Evolutionary conservation across 148 eudicot species (phyloP), one percentile per base, ranked within the genome.

Genomic region (Chenopodium album): DNA sequence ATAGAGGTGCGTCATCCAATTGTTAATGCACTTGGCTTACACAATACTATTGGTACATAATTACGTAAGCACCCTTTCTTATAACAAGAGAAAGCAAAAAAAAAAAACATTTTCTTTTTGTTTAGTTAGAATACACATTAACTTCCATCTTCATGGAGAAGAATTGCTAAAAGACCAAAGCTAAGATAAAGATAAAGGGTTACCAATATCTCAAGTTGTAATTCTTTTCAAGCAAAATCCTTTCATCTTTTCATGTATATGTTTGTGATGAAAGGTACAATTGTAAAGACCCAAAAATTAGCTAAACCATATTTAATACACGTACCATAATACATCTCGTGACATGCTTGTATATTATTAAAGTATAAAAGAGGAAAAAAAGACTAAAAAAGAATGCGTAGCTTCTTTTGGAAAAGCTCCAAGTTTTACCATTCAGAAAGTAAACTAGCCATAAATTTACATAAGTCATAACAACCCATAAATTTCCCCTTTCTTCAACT

Each of bases 401-500:
- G 17, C 34, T 77, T 78, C 84, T 84, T 81, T 81, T 63, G 4
- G 13, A 48, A 84, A 84, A 84, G 67, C 52, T 75, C 60, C 23
- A 71, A 76, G 31, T 23, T 41, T 29, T 7, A 20, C 69, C 72
- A 69, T 70, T 69, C 63, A 70, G 29, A 85, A 85, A 81, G 75
- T 26, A 72, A 65, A 60, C 26, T 78, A 67, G 64, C 75, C 84
- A 48, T 73, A 14, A 65, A 77, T 81, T 81, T 81, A 68, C 70
- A 50, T 17, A 52, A 81, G 46, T 50, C 70, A 44, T 69, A 63
- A 77, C 60, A 29, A 79, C 76, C 71, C 46, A 63, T 32, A 29
- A 59, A 68, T 23, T 75, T 41, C 54, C 37, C 76, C n/a, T 59
- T 31, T 50, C 48, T 68, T 77, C 65, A 41, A 44, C 50, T 41